Evolutionary conservation across 768 basidiomycete genomes (phyloP).

Genomic region (Suillus subaureus): DNA sequence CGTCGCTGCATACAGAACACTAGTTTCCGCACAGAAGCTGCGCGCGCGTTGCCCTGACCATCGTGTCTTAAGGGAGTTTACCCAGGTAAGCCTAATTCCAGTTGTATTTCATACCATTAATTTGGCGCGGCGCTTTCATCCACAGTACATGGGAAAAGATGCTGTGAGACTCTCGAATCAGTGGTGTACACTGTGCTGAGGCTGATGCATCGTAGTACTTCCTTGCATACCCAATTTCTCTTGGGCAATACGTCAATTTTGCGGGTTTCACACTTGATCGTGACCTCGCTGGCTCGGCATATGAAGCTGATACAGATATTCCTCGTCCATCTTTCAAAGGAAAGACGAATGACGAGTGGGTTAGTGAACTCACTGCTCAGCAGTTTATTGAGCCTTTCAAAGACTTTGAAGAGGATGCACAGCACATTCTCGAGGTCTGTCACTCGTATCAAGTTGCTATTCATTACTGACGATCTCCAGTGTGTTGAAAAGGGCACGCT

Average conservation of each 20-base stretch:
- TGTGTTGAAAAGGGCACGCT: slow-evolving; percentile 52
- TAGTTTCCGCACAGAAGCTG: slow-evolving; percentile 55
- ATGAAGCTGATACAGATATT: slow-evolving; percentile 16
- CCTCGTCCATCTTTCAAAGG: slow-evolving; percentile 22
- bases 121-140: not conserved
- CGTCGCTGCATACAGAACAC: slow-evolving; percentile 55
- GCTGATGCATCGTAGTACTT: slow-evolving; percentile 45
- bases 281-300: slow-evolving; percentile 55
- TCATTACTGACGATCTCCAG: slow-evolving; percentile 32
- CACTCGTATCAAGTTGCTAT: not conserved
- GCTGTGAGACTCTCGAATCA: slow-evolving; percentile 35
- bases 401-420: slow-evolving; percentile 62
- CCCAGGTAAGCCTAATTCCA: slow-evolving; percentile 40
- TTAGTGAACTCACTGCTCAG: slow-evolving; percentile 44
- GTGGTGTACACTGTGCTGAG: not conserved
- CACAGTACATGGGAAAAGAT: slow-evolving; percentile 59
- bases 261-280: slow-evolving; percentile 55
- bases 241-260: slow-evolving; percentile 61
- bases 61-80: slow-evolving; percentile 47
- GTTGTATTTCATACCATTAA: slow-evolving; percentile 5
- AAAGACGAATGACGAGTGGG: slow-evolving; percentile 47
- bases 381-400: slow-evolving; percentile 49
- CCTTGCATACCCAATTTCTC: slow-evolving; percentile 62
- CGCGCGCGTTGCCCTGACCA: slow-evolving; percentile 46
- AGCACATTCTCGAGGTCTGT: slow-evolving; percentile 55